Evolutionary conservation across 306 rosid species (phyloP).

Genomic region (Boehmeria nivea): DNA sequence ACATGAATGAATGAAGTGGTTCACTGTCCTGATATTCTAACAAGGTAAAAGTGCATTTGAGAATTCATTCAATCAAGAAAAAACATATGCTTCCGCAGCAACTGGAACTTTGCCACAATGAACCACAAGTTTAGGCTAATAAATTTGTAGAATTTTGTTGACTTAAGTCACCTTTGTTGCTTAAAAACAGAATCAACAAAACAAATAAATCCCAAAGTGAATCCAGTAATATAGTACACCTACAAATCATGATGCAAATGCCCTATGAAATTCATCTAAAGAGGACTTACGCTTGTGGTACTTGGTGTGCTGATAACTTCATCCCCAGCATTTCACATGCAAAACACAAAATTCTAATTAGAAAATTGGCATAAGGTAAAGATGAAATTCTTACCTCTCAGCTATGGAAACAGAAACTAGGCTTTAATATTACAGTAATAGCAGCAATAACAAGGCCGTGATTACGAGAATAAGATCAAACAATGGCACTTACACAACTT

Average conservation of each 20-base stretch:
- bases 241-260: background rate
- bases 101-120: background rate
- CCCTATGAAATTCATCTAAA: conserved; percentile 15
- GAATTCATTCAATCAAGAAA: background rate
- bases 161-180: background rate
- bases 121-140: background rate
- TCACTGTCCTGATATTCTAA: too few relatives aligned
- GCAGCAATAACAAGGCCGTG: background rate
- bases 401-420: background rate
- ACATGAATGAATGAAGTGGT: too few relatives aligned
- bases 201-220: conserved; percentile 1
- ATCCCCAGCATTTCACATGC: conserved; percentile 47
- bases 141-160: background rate
- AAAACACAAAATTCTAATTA: conserved; percentile 21
- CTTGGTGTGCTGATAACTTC: conserved; percentile 98
- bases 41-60: background rate
- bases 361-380: conserved; percentile 11
- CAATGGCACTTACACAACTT: conserved; percentile 79
- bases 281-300: conserved; percentile 94
- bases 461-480: conserved; percentile 6
- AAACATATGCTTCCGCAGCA: background rate
- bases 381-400: background rate
- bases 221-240: background rate
- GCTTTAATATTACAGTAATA: background rate
- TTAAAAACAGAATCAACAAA: background rate